Evolutionary conservation across 345 rosid species (phyloP), one percentile per base, ranked within the genome.

Genomic region (Orychophragmus violaceus): DNA sequence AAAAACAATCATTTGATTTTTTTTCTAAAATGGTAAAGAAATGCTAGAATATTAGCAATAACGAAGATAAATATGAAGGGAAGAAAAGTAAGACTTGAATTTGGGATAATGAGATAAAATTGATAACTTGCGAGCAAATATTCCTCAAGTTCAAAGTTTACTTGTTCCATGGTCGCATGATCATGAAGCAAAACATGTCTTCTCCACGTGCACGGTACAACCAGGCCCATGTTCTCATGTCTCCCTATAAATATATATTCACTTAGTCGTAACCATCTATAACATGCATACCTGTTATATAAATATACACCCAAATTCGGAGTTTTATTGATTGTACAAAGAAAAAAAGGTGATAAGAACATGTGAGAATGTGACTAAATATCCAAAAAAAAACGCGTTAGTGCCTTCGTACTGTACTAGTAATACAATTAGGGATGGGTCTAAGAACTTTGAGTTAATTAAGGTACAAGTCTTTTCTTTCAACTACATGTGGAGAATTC

Each of bases 91-190:
- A 39, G 18, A n/a, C 18, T 39, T 39, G 8, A 14, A 39, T n/a
- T 39, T 39, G 45, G 2, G 45, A 39, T 39, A 8, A 39, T 39
- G 45, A 39, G 45, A 39, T 39, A 18, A 39, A 18, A 5, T 17
- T 57, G 68, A 46, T 75, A 59, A 55, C 77, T 73, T 73, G 59
- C 56, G 66, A 63, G 77, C 79, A 78, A 68, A 74, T 69, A 64
- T 68, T 67, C 67, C 53, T 23, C 21, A 41, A 37, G 16, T 29
- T 11, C 32, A 13, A 30, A 37, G 32, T 53, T 62, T 52, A 62
- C 55, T 59, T 50, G 66, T 65, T 56, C 66, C 53, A 66, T 68
- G 76, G 63, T 64, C 45, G 46, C 74, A 68, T 45, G 23, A 60
- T 13, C 45, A 45, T 67, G 48, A 76, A 71, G 68, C 72, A 59